Evolutionary conservation across 164 flowering plant species (phyloP), one percentile per base, ranked within the genome.

Genomic region (Vitis labrusca): DNA sequence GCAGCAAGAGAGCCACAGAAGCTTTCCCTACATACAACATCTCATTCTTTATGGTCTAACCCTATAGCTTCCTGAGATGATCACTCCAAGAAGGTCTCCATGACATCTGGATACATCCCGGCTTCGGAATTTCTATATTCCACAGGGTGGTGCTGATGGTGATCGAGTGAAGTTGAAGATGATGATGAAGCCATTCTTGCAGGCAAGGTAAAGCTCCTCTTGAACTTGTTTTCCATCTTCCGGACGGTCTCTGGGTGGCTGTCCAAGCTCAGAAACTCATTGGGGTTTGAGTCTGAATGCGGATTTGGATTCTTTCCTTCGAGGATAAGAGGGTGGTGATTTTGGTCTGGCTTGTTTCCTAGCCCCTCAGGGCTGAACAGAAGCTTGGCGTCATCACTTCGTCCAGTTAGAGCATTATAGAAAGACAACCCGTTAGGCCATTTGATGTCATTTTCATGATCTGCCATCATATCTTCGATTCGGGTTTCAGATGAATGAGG

Each of bases 391-490:
- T 88, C 93, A 58, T 89, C 95, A 0, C 76, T 52, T 17, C 85
- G 73, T 15, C 91, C 91, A 0, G 91, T 88, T 44, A 92, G 86
- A 3, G 95, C 97, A 69, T 85, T 82, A 68, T 87, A 90, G 83
- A 94, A 91, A 11, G 93, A 84, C 73, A 95, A 64, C 9, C 99
- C 99, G 61, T 85, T 91, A 0, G 99, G 99, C 99, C 99, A 93
- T 73, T 93, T 96, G 79, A 96, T 84, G 63, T 96, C 99, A 14
- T 81, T 75, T 49, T 90, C 97, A 10, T 86, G 92, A 56, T 87
- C 94, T 2, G 85, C 82, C 72, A 88, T 86, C 92, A 88, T 85
- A 9, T 85, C 90, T n/a, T 85, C 91, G 85, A 91, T 83, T 61
- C 84, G 84, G 49, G 83, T 27, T 63, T 89, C 90, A 1, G 87